phyloP scores from a whole-genome alignment of 75 land plant genomes.

The Sequoiadendron giganteum region DNA sequence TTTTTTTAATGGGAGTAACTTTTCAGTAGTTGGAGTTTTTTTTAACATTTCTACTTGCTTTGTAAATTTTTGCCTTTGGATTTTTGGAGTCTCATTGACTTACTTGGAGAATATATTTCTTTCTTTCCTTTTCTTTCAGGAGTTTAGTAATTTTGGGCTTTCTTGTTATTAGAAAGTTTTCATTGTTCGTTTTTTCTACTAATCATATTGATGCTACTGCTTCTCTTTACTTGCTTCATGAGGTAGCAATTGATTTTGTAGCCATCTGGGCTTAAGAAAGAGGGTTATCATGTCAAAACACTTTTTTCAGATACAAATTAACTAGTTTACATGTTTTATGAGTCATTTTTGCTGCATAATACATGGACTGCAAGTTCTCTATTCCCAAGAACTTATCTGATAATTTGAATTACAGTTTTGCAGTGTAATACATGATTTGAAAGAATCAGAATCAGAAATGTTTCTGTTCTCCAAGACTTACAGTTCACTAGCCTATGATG shows the following conservation, averaged over 20 bases:
- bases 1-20: too few relatives aligned
- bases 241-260: background rate
- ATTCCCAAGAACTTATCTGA: background rate
- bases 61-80: too few relatives aligned
- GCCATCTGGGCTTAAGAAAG: background rate
- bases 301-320: background rate
- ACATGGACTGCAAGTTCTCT: slow-evolving; percentile 14
- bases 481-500: background rate
- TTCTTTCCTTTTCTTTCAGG: background rate
- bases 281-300: background rate
- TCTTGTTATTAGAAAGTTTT: background rate
- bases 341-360: slow-evolving; percentile 11
- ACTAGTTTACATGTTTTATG: background rate
- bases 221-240: background rate
- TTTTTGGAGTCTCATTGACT: background rate
- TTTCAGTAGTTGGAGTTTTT: too few relatives aligned
- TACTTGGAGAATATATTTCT: too few relatives aligned
- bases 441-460: slow-evolving; percentile 45
- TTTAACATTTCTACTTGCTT: too few relatives aligned
- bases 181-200: background rate
- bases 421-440: slow-evolving; percentile 52
- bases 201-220: background rate
- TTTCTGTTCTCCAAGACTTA: background rate
- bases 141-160: background rate
- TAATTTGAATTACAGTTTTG: slow-evolving; percentile 57